Conservation (phyloP, 73 alveolate species). For the Strombidium stylifer region DNA sequence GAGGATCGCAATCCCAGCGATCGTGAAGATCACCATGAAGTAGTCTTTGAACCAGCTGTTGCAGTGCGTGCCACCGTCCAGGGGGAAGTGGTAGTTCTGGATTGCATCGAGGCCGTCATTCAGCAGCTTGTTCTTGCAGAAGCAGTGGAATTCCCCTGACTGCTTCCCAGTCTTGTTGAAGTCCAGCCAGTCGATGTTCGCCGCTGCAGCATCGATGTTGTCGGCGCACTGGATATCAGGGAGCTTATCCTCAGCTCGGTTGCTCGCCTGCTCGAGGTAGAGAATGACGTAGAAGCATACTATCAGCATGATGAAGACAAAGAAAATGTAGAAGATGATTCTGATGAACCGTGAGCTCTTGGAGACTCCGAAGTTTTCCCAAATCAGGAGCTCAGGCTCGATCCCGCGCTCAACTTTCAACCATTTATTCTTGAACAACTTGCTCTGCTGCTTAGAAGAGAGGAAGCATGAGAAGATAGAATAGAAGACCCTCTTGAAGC, state of each 20-base stretch:
- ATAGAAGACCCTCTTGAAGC: too few species aligned
- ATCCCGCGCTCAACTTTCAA: too few species aligned
- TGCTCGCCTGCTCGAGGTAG: slow-evolving; percentile 12
- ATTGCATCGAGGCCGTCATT: slow-evolving; percentile 23
- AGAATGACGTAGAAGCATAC: slow-evolving; percentile 19
- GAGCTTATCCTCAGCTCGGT: not conserved
- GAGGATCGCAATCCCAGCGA: slow-evolving; percentile 20
- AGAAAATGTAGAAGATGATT: not conserved
- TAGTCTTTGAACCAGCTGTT: slow-evolving; percentile 46
- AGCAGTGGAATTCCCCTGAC: slow-evolving; percentile 45
- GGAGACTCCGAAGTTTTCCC: not conserved
- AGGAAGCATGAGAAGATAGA: too few species aligned
- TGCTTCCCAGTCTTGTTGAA: not conserved
- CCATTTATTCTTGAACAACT: too few species aligned
- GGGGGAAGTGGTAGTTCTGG: slow-evolving; percentile 18
- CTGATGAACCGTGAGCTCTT: not conserved
- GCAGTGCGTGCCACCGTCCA: slow-evolving; percentile 32
- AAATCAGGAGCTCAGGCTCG: not conserved
- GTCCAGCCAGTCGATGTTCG: slow-evolving; percentile 22
- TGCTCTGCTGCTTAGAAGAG: too few species aligned
- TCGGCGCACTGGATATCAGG: slow-evolving; percentile 12
- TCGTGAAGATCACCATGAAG: slow-evolving; percentile 32
- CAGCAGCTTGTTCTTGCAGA: slow-evolving; percentile 32
- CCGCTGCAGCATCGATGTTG: not conserved
- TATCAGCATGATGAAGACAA: slow-evolving; percentile 17